Evolutionary conservation across 192 early-diverging fungal species (phyloP).

Genomic region (Jimgerdemannia lactiflua): DNA sequence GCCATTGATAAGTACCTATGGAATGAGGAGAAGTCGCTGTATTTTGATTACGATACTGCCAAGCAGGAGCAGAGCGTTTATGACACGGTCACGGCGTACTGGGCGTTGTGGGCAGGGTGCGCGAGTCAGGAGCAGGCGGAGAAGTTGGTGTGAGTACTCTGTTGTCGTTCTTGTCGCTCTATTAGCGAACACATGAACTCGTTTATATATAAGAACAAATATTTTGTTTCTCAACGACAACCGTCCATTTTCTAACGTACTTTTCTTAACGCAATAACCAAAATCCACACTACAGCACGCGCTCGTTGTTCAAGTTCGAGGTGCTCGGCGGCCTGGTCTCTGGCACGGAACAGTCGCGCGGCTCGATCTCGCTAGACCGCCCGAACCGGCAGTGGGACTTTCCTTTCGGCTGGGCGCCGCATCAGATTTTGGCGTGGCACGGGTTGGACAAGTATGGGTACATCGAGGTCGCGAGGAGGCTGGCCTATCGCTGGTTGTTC

Average conservation of each 20-base stretch:
- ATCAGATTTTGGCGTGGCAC: constrained; percentile 97
- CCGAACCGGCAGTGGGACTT: constrained; percentile 98
- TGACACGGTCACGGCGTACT: constrained; percentile 87
- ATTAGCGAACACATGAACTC: background rate
- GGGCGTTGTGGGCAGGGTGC: constrained; percentile 91
- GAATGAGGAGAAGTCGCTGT: constrained; percentile 76
- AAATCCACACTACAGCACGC: constrained; percentile 13
- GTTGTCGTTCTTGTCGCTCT: background rate
- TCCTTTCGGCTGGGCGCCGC: constrained; percentile 96
- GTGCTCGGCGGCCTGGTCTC: constrained; percentile 89
- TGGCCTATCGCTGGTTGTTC: constrained; percentile 95
- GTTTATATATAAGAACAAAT: background rate
- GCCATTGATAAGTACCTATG: constrained; percentile 82
- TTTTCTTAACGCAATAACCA: background rate
- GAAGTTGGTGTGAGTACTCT: constrained; percentile 53
- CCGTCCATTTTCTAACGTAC: background rate
- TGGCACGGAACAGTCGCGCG: constrained; percentile 90
- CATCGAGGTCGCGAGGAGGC: constrained; percentile 62
- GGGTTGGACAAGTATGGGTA: constrained; percentile 85
- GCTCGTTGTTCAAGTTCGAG: constrained; percentile 79
- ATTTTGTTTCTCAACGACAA: background rate
- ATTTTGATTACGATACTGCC: constrained; percentile 89
- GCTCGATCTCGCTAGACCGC: constrained; percentile 71
- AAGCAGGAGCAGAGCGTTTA: constrained; percentile 65
- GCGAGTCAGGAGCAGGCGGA: constrained; percentile 75